Conservation (phyloP, 176 grass and related monocot genomes). For the Eremochloa ophiuroides region DNA sequence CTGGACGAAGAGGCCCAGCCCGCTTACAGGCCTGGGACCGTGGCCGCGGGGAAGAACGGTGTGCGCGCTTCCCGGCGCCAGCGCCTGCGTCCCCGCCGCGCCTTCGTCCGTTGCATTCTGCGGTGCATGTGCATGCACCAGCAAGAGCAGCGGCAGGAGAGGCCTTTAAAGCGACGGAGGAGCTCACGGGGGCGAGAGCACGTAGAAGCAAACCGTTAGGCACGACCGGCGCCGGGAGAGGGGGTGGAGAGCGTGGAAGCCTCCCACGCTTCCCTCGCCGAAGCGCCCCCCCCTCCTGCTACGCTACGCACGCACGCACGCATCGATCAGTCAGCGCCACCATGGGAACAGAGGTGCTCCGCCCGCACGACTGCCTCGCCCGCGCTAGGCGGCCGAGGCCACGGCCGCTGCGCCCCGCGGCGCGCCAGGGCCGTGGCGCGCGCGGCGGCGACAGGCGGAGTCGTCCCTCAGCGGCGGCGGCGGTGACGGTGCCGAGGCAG, state of each 20-base stretch:
- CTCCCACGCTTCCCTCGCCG: slow-evolving; percentile 28
- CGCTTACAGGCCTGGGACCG: too few relatives aligned
- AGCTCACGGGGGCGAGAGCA: background rate
- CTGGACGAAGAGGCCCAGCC: background rate
- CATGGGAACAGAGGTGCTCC: slow-evolving; percentile 44
- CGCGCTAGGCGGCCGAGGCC: slow-evolving; percentile 22
- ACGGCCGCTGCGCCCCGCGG: slow-evolving; percentile 4
- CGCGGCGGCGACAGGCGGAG: background rate
- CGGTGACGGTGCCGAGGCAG: background rate
- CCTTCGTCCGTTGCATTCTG: too few relatives aligned
- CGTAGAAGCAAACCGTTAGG: slow-evolving; percentile 11
- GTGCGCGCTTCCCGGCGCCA: too few relatives aligned
- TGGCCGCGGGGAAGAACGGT: too few relatives aligned
- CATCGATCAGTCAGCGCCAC: too few relatives aligned
- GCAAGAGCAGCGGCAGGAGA: too few relatives aligned
- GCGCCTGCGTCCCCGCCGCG: too few relatives aligned
- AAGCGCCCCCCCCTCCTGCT: background rate
- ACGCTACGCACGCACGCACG: background rate
- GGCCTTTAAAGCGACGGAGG: slow-evolving; percentile 14
- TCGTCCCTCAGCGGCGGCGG: background rate
- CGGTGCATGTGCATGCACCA: too few relatives aligned
- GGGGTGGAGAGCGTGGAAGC: slow-evolving; percentile 46
- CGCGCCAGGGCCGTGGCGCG: background rate
- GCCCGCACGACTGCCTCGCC: slow-evolving; percentile 32
- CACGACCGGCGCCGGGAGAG: slow-evolving; percentile 28